These are phyloP conservation scores for Fraxinus greggii DNA, from an alignment of 305 asterid genomes.

Conservation along the genomic window DNA sequence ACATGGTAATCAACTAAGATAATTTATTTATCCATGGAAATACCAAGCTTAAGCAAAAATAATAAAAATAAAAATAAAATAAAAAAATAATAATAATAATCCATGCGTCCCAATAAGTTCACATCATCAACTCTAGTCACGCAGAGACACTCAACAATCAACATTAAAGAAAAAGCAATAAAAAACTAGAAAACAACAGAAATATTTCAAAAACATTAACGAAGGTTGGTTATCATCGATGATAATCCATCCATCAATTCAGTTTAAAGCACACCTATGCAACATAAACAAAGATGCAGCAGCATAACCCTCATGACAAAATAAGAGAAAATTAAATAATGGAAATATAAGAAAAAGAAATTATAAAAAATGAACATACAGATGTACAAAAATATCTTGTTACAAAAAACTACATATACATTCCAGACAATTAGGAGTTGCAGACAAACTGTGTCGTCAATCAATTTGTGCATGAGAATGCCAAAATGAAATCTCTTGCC, in stretches of 20 bases:
- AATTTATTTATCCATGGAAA: background rate
- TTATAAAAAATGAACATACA: background rate
- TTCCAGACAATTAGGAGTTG: background rate
- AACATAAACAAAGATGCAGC: background rate
- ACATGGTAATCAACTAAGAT: background rate
- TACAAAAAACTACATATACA: background rate
- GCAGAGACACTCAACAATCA: background rate
- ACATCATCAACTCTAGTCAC: background rate
- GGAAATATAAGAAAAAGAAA: background rate
- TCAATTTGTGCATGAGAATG: slow-evolving; percentile 16
- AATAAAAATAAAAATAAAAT: no score
- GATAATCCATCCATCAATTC: background rate
- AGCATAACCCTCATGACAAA: background rate
- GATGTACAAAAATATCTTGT: background rate
- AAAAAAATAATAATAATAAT: no score
- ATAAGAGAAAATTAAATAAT: background rate
- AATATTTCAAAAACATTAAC: background rate
- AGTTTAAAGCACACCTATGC: background rate
- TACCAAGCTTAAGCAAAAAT: background rate
- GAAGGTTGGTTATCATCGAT: background rate
- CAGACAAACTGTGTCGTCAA: background rate
- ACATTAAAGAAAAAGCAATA: background rate
- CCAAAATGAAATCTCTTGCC: slow-evolving; percentile 8
- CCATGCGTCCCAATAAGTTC: background rate
- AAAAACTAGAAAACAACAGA: background rate